Evolutionary conservation across 805 yeast genomes (phyloP).

Genomic region (Metschnikowia matae): DNA sequence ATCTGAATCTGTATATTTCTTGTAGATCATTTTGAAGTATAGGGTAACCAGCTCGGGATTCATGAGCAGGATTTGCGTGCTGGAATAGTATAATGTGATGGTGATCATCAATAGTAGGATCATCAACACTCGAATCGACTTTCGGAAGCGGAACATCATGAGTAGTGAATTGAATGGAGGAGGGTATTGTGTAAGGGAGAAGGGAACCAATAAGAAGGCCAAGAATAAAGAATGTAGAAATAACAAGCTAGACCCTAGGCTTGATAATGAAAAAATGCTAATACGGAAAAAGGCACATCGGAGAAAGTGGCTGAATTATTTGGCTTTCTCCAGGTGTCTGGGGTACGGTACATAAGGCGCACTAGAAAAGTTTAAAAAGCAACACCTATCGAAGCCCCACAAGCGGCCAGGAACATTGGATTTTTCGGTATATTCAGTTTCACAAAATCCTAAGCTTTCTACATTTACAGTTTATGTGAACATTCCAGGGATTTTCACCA

Average conservation of each 20-base stretch:
- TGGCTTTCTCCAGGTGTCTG: background rate
- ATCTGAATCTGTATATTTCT: background rate
- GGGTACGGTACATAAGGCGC: background rate
- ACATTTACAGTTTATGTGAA: no score
- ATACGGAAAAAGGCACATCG: background rate
- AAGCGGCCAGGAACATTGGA: background rate
- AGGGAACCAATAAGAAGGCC: background rate
- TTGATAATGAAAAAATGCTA: background rate
- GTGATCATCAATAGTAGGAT: background rate
- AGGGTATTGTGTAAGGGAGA: no score
- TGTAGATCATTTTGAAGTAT: conserved; percentile 1
- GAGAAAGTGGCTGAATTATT: background rate
- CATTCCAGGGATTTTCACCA: no score
- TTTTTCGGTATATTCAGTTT: no score
- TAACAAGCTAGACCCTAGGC: background rate
- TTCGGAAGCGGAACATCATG: conserved; percentile 1
- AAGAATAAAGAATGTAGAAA: background rate
- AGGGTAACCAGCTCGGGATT: background rate
- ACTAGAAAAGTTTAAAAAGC: background rate
- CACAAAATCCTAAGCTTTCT: no score
- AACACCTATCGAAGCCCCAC: no score
- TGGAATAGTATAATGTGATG: background rate
- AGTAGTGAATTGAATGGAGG: no score
- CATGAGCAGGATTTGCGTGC: background rate
- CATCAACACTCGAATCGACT: background rate